Evolutionary conservation across 2,329 filamentous ascomycete genomes (phyloP).

Genomic region (Alternaria rosae): DNA sequence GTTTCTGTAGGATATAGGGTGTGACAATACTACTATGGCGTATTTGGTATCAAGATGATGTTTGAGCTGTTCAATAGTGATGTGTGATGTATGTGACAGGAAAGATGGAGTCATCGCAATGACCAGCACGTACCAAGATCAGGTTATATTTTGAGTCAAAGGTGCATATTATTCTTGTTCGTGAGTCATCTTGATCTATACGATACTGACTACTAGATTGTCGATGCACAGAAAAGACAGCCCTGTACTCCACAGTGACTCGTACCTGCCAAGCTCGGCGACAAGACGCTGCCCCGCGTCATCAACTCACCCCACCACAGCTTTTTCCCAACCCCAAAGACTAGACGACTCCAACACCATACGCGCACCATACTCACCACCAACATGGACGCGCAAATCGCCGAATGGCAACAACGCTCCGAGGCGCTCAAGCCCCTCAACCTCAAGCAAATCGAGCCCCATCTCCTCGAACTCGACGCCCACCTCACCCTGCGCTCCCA

Average conservation of each 20-base stretch:
- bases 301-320: slow-evolving; percentile 4
- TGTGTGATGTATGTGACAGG: background rate
- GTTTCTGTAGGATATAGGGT: slow-evolving; percentile 23
- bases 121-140: background rate
- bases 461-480: slow-evolving; percentile 80
- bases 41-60: background rate
- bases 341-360: background rate
- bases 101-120: background rate
- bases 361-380: background rate
- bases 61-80: background rate
- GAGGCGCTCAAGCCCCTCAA: slow-evolving; percentile 66
- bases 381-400: slow-evolving; percentile 50
- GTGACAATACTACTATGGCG: slow-evolving; percentile 7
- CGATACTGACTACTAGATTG: background rate
- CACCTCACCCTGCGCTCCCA: slow-evolving; percentile 88
- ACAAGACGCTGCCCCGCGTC: slow-evolving; percentile 11
- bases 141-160: background rate
- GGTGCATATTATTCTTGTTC: fast-evolving
- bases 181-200: background rate
- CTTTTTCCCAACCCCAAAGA: slow-evolving; percentile 11
- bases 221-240: background rate
- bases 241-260: background rate
- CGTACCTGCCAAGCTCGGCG: slow-evolving; percentile 12
- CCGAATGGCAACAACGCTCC: slow-evolving; percentile 65
- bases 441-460: slow-evolving; percentile 81